phyloP scores from a whole-genome alignment of 768 basidiomycete species.

The Podaxis carcinomalis region DNA sequence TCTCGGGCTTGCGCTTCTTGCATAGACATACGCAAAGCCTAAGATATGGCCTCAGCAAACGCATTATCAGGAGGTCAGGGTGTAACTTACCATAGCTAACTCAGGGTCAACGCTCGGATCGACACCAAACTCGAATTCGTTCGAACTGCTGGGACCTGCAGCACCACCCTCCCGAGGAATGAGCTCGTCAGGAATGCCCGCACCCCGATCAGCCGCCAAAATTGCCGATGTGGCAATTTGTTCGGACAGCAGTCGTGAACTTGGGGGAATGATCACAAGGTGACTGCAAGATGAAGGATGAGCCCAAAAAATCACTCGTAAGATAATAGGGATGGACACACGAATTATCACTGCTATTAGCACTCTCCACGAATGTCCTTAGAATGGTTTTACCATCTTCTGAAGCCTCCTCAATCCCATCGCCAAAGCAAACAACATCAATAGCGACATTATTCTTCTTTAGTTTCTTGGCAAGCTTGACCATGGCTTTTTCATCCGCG shows the following conservation, averaged over 20 bases:
- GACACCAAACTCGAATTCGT: constrained; percentile 81
- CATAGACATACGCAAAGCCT: constrained; percentile 97
- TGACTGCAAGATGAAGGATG: constrained; percentile 47
- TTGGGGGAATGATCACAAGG: constrained; percentile 73
- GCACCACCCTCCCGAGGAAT: constrained; percentile 41
- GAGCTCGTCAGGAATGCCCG: constrained; percentile 62
- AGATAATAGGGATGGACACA: constrained; percentile 31
- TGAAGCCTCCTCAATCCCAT: constrained; percentile 67
- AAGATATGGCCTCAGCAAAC: neutral
- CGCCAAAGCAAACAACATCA: constrained; percentile 88
- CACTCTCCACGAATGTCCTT: constrained; percentile 78
- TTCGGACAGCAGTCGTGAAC: constrained; percentile 80
- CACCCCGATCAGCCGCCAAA: constrained; percentile 69
- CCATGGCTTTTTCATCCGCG: constrained; percentile 74
- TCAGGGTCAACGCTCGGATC: constrained; percentile 97
- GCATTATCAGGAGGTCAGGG: neutral
- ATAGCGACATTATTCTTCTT: constrained; percentile 99
- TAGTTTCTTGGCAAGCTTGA: constrained; percentile 91
- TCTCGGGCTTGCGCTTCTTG: constrained; percentile 88
- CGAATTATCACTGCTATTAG: constrained; percentile 83
- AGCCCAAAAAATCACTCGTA: neutral
- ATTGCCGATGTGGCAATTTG: constrained; percentile 76
- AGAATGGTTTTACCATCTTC: constrained; percentile 66
- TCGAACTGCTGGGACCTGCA: constrained; percentile 41
- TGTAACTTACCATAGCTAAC: constrained; percentile 78